Evolutionary conservation across 129 eudicot genomes (phyloP), one percentile per base, ranked within the genome.

Genomic region (Silybum marianum): DNA sequence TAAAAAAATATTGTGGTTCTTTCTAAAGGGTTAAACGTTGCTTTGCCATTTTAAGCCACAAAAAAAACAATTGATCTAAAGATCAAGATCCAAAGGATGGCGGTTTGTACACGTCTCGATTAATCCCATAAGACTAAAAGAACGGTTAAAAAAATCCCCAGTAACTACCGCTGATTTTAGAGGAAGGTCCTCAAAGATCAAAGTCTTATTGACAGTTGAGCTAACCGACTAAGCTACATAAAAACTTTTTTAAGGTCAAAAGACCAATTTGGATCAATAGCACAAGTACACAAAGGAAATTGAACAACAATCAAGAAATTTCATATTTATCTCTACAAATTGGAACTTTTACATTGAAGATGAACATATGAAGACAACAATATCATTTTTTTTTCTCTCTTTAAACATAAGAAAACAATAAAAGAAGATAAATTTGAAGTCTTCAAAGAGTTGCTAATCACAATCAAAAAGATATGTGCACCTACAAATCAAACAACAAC

Each of bases 391-490:
- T 22, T 28, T 22, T 66, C 32, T 22, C 23, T 66, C 23, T 51
- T 19, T 74, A 39, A 67, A 86, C 48, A 78, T 66, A 48, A 38
- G 44, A 26, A 32, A 8, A 85, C 44, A 19, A 28, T 28, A 70
- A 65, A 26, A 58, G 69, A 42, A 44, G 69, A 21, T 12, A 2
- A 71, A 77, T 46, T 28, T 67, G 22, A 67, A 81, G 68, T 23
- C 63, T 66, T 69, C 69, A 23, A 51, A 38, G 48, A 51, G 60
- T 38, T 54, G 51, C 77, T 39, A 76, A 82, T 83, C 86, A 71
- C 86, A 77, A 76, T 77, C 73, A 82, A 70, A 72, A 76, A 74
- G 40, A 76, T 76, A 76, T 83, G 69, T 71, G 78, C 73, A 40
- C 86, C 73, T 77, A 63, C 69, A 71, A 77, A 62, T 78, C 69